Evolutionary conservation across 108 stramenopile species (phyloP).

Genomic region (Pseudonitzschia pungens): DNA sequence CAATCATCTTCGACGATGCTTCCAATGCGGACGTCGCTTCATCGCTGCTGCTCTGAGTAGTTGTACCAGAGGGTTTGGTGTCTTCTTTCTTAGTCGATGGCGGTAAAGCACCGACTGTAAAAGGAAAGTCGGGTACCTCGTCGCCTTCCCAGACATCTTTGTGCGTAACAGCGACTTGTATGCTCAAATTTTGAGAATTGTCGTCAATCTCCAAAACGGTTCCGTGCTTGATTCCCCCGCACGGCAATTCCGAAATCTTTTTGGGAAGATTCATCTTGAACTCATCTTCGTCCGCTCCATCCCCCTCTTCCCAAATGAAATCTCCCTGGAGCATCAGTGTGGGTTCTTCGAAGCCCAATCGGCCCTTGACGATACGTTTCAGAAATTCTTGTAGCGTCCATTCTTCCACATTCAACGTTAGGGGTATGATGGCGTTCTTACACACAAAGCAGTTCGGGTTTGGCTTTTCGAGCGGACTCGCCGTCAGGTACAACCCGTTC

Average conservation of each 20-base stretch:
- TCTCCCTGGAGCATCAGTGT: conserved; percentile 63
- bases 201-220: conserved; percentile 84
- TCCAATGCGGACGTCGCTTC: conserved; percentile 2
- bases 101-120: conserved; percentile 58
- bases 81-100: conserved; percentile 16
- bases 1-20: conserved; percentile 1
- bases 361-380: conserved; percentile 61
- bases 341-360: conserved; percentile 85
- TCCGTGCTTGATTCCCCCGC: conserved; percentile 89
- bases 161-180: conserved; percentile 72
- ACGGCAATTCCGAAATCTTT: conserved; percentile 56
- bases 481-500: conserved; percentile 79
- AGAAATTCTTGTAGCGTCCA: conserved; percentile 71
- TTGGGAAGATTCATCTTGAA: conserved; percentile 54
- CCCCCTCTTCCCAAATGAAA: conserved; percentile 84
- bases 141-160: conserved; percentile 58
- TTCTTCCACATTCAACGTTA: conserved; percentile 69
- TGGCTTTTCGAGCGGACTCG: conserved; percentile 70
- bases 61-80: background rate
- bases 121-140: conserved; percentile 59
- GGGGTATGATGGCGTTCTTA: conserved; percentile 66
- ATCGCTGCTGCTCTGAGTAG: conserved; percentile 1
- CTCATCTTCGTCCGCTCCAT: conserved; percentile 62
- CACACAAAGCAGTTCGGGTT: conserved; percentile 94
- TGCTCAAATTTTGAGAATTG: conserved; percentile 87